Percentiles rank a stretch among this genome's conserved stretches.
phyloP scores from a whole-genome alignment of 192 early-diverging fungal species.

The Linnemannia schmuckeri region DNA sequence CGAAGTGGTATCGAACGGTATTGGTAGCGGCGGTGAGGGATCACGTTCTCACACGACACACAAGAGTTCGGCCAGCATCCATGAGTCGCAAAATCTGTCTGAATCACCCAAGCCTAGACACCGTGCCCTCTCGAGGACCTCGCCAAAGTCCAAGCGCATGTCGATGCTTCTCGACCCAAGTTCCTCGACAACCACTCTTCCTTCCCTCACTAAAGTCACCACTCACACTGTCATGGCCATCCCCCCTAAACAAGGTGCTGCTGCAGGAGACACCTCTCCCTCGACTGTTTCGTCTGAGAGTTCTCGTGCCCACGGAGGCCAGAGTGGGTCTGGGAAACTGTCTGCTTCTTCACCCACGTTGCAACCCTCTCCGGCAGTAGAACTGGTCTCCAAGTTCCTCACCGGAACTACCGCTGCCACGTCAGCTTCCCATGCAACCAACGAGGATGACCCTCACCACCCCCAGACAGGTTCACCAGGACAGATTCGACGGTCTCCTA shows the following conservation, averaged over 20 bases:
- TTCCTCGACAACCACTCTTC: slow-evolving; percentile 23
- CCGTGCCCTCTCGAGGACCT: slow-evolving; percentile 13
- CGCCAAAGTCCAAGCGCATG: slow-evolving; percentile 45
- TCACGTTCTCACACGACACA: slow-evolving; percentile 4
- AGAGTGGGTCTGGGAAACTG: neutral
- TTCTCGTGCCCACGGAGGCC: slow-evolving; percentile 13
- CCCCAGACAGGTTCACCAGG: slow-evolving; percentile 20
- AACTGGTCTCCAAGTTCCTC: slow-evolving; percentile 39
- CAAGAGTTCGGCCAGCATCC: slow-evolving; percentile 32
- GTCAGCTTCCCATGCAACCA: neutral
- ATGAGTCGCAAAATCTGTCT: slow-evolving; percentile 38
- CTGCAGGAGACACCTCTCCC: slow-evolving; percentile 13
- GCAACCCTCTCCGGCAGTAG: slow-evolving; percentile 36
- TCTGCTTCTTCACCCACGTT: slow-evolving; percentile 22
- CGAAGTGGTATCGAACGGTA: slow-evolving; percentile 16
- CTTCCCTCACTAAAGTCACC: slow-evolving; percentile 40
- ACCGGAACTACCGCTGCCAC: neutral
- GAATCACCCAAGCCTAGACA: slow-evolving; percentile 20
- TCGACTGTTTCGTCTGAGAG: neutral
- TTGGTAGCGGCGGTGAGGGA: neutral
- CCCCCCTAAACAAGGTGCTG: slow-evolving; percentile 24
- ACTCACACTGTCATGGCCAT: slow-evolving; percentile 51
- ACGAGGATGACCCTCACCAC: slow-evolving; percentile 27
- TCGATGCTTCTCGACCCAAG: slow-evolving; percentile 42
- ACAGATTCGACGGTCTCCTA: neutral